A percentile compares a stretch with the other conserved stretches of the same genome.
These are phyloP conservation scores for Populus euphratica DNA, from an alignment of 345 rosid species.

Conservation along the genomic window DNA sequence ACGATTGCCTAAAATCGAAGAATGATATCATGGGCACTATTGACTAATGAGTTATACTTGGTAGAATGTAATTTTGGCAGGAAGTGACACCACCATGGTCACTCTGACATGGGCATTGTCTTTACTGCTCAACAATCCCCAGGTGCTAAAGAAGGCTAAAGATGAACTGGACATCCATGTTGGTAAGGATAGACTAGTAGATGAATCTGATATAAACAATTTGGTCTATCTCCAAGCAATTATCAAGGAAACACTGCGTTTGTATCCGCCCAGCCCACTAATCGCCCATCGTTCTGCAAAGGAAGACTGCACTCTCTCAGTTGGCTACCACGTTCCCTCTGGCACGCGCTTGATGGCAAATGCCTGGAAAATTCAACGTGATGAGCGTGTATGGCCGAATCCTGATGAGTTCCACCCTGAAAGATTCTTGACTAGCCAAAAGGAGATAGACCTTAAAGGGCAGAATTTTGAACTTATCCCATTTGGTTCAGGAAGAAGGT, in stretches of 20 bases:
- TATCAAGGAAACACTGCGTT: conserved; percentile 25
- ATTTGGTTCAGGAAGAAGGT: conserved; percentile 23
- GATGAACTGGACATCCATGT: conserved; percentile 32
- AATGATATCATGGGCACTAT: too few species aligned
- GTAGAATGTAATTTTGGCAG: conserved; percentile 30
- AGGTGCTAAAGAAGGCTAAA: conserved; percentile 20
- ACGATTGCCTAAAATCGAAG: too few species aligned
- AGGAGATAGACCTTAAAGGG: conserved; percentile 14
- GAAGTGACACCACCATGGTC: conserved; percentile 32
- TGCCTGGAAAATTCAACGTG: conserved; percentile 13
- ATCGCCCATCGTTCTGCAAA: conserved; percentile 4
- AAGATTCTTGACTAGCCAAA: conserved; percentile 9
- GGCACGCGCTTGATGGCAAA: conserved; percentile 22
- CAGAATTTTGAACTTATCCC: conserved; percentile 15
- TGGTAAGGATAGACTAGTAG: conserved; percentile 24
- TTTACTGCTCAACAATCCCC: conserved; percentile 31
- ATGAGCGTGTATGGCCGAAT: conserved; percentile 9
- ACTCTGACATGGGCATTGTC: conserved; percentile 37
- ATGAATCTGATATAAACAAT: conserved; percentile 28
- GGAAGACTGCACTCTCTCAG: conserved; percentile 28
- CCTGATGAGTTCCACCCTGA: conserved; percentile 13
- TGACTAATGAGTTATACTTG: not conserved
- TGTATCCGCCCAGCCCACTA: conserved; percentile 25
- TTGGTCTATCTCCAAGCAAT: conserved; percentile 30
- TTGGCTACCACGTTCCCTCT: conserved; percentile 23